Conservation (phyloP, 352 stramenopile species). For the Globisporangium parvum region DNA sequence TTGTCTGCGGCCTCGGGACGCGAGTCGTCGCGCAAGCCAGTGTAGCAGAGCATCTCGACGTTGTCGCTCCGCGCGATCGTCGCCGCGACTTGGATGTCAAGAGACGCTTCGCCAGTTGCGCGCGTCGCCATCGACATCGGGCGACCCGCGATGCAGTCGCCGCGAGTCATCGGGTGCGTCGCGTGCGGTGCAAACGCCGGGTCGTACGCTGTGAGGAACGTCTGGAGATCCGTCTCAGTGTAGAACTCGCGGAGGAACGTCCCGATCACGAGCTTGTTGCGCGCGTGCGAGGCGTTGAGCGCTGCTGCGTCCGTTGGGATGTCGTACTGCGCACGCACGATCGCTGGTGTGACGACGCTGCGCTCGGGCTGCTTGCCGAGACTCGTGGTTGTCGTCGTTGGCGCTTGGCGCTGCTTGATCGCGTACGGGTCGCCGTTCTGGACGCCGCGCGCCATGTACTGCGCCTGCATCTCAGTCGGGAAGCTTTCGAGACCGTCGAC, state of each 20-base stretch:
- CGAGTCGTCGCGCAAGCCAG: constrained; percentile 38
- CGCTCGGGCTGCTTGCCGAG: too few relatives aligned
- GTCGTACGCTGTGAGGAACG: constrained; percentile 33
- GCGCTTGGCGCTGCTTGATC: constrained; percentile 16
- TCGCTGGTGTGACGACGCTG: constrained; percentile 24
- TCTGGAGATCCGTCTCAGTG: constrained; percentile 40
- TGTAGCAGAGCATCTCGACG: constrained; percentile 62
- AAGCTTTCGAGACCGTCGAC: constrained; percentile 71
- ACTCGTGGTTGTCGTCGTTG: not conserved
- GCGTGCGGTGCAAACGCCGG: constrained; percentile 9
- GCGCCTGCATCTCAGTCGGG: constrained; percentile 57
- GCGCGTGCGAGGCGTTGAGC: constrained; percentile 13
- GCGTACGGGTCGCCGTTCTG: constrained; percentile 33
- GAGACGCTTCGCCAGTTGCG: constrained; percentile 57
- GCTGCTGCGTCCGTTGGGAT: constrained; percentile 24
- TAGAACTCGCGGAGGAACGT: constrained; percentile 72
- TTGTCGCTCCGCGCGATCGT: constrained; percentile 36
- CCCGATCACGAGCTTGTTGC: constrained; percentile 56
- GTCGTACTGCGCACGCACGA: constrained; percentile 56
- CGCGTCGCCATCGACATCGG: constrained; percentile 4
- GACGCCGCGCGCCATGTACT: constrained; percentile 26
- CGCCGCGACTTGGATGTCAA: constrained; percentile 59
- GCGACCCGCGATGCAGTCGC: constrained; percentile 29
- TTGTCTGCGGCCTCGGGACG: constrained; percentile 53
- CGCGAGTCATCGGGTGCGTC: constrained; percentile 22